Conservation (phyloP, 2,329 filamentous ascomycete species). For the Calonectria hongkongensis region DNA sequence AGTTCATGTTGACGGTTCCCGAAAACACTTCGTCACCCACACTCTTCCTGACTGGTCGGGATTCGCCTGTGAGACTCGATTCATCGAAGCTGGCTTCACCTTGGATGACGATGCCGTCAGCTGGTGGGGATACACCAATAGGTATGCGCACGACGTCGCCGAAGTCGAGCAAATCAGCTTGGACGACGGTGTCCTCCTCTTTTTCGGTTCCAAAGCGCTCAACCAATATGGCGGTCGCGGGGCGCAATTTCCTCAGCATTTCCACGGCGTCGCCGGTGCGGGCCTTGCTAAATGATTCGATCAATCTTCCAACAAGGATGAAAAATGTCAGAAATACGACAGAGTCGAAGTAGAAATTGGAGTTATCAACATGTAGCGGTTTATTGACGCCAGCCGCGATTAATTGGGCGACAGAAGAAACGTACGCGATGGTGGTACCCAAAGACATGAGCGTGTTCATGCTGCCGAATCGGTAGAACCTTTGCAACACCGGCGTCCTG, state of each 20-base stretch:
- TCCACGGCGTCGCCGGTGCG: constrained; percentile 91
- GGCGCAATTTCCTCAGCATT: constrained; percentile 85
- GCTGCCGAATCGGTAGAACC: constrained; percentile 95
- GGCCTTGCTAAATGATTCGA: constrained; percentile 93
- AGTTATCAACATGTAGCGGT: constrained; percentile 64
- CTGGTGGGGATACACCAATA: constrained; percentile 88
- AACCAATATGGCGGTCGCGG: constrained; percentile 84
- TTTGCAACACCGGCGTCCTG: constrained; percentile 81
- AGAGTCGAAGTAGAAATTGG: constrained; percentile 90
- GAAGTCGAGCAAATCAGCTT: constrained; percentile 83
- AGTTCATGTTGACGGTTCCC: constrained; percentile 84
- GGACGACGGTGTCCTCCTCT: constrained; percentile 57
- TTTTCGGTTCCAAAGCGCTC: constrained; percentile 60
- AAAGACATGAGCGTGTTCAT: constrained; percentile 97
- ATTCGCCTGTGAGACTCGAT: constrained; percentile 90
- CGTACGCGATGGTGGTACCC: constrained; percentile 90
- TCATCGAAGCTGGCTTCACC: constrained; percentile 87
- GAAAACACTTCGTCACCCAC: constrained; percentile 80
- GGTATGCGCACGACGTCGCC: constrained; percentile 85
- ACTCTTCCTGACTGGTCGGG: constrained; percentile 78
- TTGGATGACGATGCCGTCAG: constrained; percentile 81
- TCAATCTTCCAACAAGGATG: constrained; percentile 81
- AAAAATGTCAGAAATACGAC: constrained; percentile 95
- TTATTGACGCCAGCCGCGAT: constrained; percentile 67
- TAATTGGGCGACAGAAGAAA: constrained; percentile 87